These are phyloP conservation scores for Vitis hybrid DNA, from an alignment of 177 flowering plant species.

Conservation along the genomic window DNA sequence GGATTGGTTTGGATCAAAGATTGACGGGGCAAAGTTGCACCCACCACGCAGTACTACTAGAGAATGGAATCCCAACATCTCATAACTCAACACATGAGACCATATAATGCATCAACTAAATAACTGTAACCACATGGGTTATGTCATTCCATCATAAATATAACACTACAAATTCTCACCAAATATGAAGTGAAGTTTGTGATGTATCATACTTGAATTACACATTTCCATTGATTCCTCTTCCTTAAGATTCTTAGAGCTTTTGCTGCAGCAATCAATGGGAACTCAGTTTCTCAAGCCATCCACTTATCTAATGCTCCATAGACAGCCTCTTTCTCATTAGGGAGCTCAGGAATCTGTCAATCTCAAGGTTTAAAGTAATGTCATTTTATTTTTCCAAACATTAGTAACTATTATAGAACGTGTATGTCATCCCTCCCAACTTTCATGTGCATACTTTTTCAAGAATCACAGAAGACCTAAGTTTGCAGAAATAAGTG, in stretches of 20 bases:
- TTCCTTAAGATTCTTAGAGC: slow-evolving; percentile 67
- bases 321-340: slow-evolving; percentile 84
- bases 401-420: not conserved
- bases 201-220: slow-evolving; percentile 66
- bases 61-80: no score
- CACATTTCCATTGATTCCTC: slow-evolving; percentile 71
- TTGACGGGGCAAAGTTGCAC: no score
- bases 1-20: no score
- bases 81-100: no score
- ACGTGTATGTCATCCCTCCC: not conserved
- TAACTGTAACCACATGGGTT: not conserved
- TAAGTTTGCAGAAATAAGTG: not conserved
- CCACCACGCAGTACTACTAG: no score
- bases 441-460: not conserved
- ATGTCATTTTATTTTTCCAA: not conserved
- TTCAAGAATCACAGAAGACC: not conserved
- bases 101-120: no score
- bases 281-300: slow-evolving; percentile 93
- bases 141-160: not conserved
- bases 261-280: slow-evolving; percentile 83
- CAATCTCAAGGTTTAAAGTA: slow-evolving; percentile 8
- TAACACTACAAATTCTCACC: not conserved
- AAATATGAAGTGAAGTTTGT: not conserved
- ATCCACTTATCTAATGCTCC: slow-evolving; percentile 88
- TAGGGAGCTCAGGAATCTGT: slow-evolving; percentile 75